phyloP scores from a whole-genome alignment of 352 stramenopile genomes.

The Globisporangium canariense region DNA sequence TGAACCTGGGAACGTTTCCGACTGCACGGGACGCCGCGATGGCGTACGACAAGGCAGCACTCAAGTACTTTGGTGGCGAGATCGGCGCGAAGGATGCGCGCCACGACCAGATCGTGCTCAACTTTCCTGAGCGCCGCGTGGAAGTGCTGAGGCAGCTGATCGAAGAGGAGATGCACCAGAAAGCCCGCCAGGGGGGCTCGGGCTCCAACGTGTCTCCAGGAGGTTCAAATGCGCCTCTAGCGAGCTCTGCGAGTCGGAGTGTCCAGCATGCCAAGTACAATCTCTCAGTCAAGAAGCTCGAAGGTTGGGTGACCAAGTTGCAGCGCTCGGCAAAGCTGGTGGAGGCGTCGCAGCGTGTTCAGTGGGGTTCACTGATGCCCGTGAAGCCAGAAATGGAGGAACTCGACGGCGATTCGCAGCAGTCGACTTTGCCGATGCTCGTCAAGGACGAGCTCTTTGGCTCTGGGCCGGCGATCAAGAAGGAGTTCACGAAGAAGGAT shows the following conservation, averaged over 20 bases:
- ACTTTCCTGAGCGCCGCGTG: constrained; percentile 67
- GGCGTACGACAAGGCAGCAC: constrained; percentile 78
- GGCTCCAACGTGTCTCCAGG: neutral
- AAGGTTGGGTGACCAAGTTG: constrained; percentile 66
- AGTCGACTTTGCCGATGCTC: constrained; percentile 16
- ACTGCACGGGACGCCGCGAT: constrained; percentile 65
- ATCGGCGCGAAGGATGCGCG: constrained; percentile 33
- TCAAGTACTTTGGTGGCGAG: constrained; percentile 68
- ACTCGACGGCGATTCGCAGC: constrained; percentile 9
- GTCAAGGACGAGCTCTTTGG: constrained; percentile 58
- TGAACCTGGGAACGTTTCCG: constrained; percentile 73
- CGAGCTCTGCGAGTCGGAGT: constrained; percentile 31
- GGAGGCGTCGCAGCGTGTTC: constrained; percentile 68
- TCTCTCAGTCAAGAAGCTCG: constrained; percentile 72
- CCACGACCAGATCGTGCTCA: constrained; percentile 58
- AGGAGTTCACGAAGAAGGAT: constrained; percentile 70
- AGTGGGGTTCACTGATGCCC: constrained; percentile 47
- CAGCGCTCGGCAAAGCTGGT: constrained; percentile 76
- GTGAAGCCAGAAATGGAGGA: constrained; percentile 31
- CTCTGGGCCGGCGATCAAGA: constrained; percentile 63
- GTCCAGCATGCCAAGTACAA: constrained; percentile 75
- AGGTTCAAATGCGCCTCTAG: neutral
- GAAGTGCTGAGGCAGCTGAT: constrained; percentile 58
- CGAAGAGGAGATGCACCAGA: constrained; percentile 62
- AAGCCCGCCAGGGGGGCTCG: constrained; percentile 20